These are phyloP conservation scores for Curvularia sp. DNA, from an alignment of 2,329 filamentous ascomycete genomes.

Conservation along the genomic window DNA sequence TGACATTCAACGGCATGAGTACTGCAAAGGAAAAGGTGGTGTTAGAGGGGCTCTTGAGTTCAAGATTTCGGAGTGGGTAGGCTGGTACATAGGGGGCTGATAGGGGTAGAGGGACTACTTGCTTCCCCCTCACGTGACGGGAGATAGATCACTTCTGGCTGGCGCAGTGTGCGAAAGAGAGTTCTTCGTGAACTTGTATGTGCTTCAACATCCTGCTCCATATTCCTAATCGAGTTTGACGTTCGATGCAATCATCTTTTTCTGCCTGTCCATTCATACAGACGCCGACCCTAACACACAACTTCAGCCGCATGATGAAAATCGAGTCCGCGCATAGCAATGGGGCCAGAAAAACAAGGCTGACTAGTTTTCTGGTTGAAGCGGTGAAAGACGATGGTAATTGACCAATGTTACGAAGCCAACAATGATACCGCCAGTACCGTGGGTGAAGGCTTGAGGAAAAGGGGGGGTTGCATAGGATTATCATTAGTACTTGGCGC, in stretches of 20 bases:
- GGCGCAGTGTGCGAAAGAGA: not conserved
- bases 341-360: slow-evolving; percentile 9
- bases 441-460: not conserved
- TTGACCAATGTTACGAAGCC: slow-evolving; percentile 13
- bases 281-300: not conserved
- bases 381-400: slow-evolving; percentile 11
- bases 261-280: not conserved
- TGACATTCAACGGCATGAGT: too few relatives aligned
- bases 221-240: not conserved
- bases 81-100: too few relatives aligned
- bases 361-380: slow-evolving; percentile 1
- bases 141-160: not conserved
- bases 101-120: too few relatives aligned
- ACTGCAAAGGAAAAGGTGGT: too few relatives aligned
- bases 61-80: too few relatives aligned
- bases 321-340: not conserved
- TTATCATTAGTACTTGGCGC: slow-evolving; percentile 2
- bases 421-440: slow-evolving; percentile 2
- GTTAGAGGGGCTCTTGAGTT: too few relatives aligned
- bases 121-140: too few relatives aligned
- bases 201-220: not conserved
- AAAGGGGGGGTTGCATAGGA: not conserved
- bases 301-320: not conserved
- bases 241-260: not conserved
- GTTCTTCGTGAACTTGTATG: not conserved